Evolutionary conservation across 768 basidiomycete genomes (phyloP).

Genomic region (Lactifluus pinguis): DNA sequence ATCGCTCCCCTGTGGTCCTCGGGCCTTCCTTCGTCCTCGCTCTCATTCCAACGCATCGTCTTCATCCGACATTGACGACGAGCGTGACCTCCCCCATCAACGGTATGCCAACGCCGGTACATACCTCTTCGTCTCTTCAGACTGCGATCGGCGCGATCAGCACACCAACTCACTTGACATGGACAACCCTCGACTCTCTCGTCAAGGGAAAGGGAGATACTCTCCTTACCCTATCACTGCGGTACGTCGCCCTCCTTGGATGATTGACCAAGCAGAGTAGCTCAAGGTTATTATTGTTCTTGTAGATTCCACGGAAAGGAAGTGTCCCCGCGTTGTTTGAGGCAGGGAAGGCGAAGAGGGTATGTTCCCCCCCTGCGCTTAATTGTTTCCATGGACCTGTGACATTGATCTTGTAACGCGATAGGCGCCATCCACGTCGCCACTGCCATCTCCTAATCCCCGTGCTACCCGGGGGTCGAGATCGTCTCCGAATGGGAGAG

Average conservation of each 20-base stretch:
- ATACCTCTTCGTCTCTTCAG: conserved; percentile 25
- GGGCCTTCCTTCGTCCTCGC: conserved; percentile 22
- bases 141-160: conserved; percentile 16
- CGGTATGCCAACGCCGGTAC: background rate
- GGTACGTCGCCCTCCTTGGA: conserved; percentile 19
- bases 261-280: background rate
- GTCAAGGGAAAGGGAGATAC: conserved; percentile 22
- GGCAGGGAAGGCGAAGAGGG: conserved; percentile 22
- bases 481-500: conserved; percentile 5
- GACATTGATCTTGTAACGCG: background rate
- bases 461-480: conserved; percentile 17
- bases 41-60: conserved; percentile 37
- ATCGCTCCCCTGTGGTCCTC: conserved; percentile 7
- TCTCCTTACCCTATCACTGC: conserved; percentile 27
- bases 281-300: background rate
- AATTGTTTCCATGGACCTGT: background rate
- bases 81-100: conserved; percentile 6
- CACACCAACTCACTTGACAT: conserved; percentile 20
- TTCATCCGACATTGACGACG: conserved; percentile 24
- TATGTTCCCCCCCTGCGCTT: conserved; percentile 14
- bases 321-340: conserved; percentile 24
- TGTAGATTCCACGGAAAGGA: conserved; percentile 24
- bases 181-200: conserved; percentile 22
- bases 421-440: conserved; percentile 26
- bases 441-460: conserved; percentile 21